phyloP scores from a whole-genome alignment of 495 filamentous ascomycete species.

The Durotheca rogersii region DNA sequence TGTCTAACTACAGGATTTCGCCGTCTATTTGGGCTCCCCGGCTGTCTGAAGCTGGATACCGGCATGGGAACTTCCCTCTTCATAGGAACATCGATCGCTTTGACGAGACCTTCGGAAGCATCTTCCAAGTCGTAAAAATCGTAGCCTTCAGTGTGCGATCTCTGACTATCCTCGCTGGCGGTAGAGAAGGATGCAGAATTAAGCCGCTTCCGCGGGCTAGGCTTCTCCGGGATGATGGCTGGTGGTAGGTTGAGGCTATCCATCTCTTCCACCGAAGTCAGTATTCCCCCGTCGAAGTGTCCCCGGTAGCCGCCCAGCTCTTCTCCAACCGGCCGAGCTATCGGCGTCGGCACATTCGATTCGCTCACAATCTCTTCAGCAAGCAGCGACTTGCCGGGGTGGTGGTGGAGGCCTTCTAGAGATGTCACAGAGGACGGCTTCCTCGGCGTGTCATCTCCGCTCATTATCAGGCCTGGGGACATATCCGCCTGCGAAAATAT shows the following conservation, averaged over 20 bases:
- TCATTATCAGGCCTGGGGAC: slow-evolving; percentile 10
- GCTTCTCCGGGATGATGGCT: slow-evolving; percentile 31
- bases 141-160: slow-evolving; percentile 54
- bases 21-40: slow-evolving; percentile 25
- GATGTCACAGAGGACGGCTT: slow-evolving; percentile 37
- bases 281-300: slow-evolving; percentile 27
- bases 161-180: slow-evolving; percentile 42
- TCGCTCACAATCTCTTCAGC: slow-evolving; percentile 64
- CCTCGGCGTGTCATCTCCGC: slow-evolving; percentile 41
- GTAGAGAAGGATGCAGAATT: slow-evolving; percentile 49
- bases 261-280: slow-evolving; percentile 45
- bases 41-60: slow-evolving; percentile 35
- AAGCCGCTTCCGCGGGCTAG: slow-evolving; percentile 39
- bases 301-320: slow-evolving; percentile 32
- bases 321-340: slow-evolving; percentile 67
- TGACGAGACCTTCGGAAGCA: slow-evolving; percentile 45
- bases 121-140: slow-evolving; percentile 60
- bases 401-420: slow-evolving; percentile 29
- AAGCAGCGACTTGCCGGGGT: slow-evolving; percentile 38
- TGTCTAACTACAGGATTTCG: slow-evolving; percentile 56
- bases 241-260: slow-evolving; percentile 47
- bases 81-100: slow-evolving; percentile 44
- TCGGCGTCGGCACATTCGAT: slow-evolving; percentile 76
- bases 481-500: slow-evolving; percentile 3
- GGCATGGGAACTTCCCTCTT: slow-evolving; percentile 31